Percentiles rank a stretch among this genome's conserved stretches.
Evolutionary conservation across 805 yeast genomes (phyloP).

Genomic region (Barnettozyma vustinii): DNA sequence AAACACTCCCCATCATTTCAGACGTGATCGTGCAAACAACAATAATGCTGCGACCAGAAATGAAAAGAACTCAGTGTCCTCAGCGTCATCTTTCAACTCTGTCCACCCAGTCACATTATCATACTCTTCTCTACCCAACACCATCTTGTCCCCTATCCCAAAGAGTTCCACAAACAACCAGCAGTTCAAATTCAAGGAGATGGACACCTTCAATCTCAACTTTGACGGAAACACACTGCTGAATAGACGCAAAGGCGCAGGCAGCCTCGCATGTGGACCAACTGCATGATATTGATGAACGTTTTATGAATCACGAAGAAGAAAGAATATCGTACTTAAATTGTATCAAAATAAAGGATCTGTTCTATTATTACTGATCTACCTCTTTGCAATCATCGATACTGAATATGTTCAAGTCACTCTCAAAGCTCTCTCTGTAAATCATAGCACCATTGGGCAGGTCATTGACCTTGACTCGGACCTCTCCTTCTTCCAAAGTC

Average conservation of each 20-base stretch:
- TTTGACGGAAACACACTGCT: constrained; percentile 24
- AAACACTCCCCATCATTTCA: constrained; percentile 17
- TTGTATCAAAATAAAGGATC: not conserved
- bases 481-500: constrained; percentile 43
- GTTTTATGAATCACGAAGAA: not conserved
- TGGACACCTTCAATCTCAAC: constrained; percentile 21
- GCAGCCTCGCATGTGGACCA: constrained; percentile 15
- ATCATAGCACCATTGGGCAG: constrained; percentile 49
- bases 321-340: not conserved
- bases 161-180: not conserved
- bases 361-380: not conserved
- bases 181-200: constrained; percentile 12
- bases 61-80: constrained; percentile 1
- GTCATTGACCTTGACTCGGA: constrained; percentile 53
- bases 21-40: not conserved
- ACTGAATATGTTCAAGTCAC: constrained; percentile 22
- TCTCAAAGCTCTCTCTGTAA: constrained; percentile 21
- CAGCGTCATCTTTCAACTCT: not conserved
- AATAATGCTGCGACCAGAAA: not conserved
- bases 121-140: not conserved
- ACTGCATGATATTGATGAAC: not conserved
- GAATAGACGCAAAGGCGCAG: constrained; percentile 23
- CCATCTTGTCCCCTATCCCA: not conserved
- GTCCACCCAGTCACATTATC: not conserved
- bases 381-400: constrained; percentile 22